Evolutionary conservation across 768 basidiomycete species (phyloP).

Genomic region (Strobilomyces dryophilus): DNA sequence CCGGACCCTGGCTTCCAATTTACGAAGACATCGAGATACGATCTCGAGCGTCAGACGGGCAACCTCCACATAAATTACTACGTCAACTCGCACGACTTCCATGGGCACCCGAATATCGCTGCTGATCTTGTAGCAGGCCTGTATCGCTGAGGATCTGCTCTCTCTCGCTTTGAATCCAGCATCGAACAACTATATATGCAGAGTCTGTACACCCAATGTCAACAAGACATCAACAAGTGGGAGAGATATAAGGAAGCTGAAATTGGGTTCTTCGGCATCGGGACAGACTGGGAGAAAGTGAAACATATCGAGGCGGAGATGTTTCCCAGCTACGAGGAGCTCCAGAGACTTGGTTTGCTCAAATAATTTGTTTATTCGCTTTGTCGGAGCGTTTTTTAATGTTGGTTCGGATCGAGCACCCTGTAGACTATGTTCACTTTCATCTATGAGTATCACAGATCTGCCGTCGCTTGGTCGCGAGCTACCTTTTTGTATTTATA

Average conservation of each 20-base stretch:
- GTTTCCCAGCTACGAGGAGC: slow-evolving; percentile 73
- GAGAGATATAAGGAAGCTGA: slow-evolving; percentile 71
- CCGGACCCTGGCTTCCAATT: slow-evolving; percentile 85
- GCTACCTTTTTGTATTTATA: slow-evolving; percentile 26
- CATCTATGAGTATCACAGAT: background rate
- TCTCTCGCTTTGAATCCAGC: slow-evolving; percentile 64
- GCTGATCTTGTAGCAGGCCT: slow-evolving; percentile 56
- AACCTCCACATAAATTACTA: slow-evolving; percentile 76
- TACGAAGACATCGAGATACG: slow-evolving; percentile 52
- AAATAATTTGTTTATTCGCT: slow-evolving; percentile 28
- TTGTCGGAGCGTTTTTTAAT: slow-evolving; percentile 4
- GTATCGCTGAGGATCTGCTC: slow-evolving; percentile 28
- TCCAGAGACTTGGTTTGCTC: slow-evolving; percentile 59
- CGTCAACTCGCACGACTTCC: slow-evolving; percentile 75
- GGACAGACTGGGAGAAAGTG: slow-evolving; percentile 91
- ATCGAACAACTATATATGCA: slow-evolving; percentile 76
- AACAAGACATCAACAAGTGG: slow-evolving; percentile 60
- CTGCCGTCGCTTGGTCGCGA: background rate
- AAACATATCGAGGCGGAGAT: slow-evolving; percentile 64
- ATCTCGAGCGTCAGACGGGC: slow-evolving; percentile 67
- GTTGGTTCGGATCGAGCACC: slow-evolving; percentile 6
- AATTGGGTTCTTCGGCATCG: slow-evolving; percentile 85
- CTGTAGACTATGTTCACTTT: slow-evolving; percentile 11
- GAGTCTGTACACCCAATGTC: slow-evolving; percentile 68
- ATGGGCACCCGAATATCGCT: slow-evolving; percentile 70